Evolutionary conservation across 106 monocot species (phyloP).

Genomic region (Cymbidium sinense): DNA sequence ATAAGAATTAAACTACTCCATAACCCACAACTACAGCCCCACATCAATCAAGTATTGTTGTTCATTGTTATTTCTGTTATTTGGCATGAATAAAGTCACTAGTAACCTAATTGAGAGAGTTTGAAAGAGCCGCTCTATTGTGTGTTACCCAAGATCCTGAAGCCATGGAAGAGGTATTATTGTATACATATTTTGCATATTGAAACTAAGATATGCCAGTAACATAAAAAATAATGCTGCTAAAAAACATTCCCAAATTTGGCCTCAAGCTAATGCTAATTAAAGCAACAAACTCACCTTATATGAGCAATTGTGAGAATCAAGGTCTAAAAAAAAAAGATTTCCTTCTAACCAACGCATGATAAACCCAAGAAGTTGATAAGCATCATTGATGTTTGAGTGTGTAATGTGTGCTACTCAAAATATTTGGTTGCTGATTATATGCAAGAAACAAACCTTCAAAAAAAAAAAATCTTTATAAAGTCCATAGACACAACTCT

Average conservation of each 20-base stretch:
- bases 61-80: too few species aligned
- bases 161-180: too few species aligned
- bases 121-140: too few species aligned
- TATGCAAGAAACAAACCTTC: not conserved
- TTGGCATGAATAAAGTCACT: not conserved
- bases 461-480: not conserved
- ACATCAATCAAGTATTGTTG: too few species aligned
- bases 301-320: not conserved
- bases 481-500: not conserved
- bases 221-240: too few species aligned
- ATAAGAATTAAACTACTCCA: too few species aligned
- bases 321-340: too few species aligned
- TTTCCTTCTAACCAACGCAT: not conserved
- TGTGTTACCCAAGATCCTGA: too few species aligned
- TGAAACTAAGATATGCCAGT: too few species aligned
- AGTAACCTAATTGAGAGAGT: not conserved
- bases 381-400: not conserved
- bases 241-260: not conserved
- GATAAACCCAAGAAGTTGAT: not conserved
- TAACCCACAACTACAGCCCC: too few species aligned
- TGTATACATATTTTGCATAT: too few species aligned
- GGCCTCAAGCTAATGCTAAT: not conserved
- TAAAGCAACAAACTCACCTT: not conserved
- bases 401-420: not conserved
- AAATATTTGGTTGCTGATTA: not conserved